Conservation (phyloP, 805 yeast genomes). For the Candida oleophila region DNA sequence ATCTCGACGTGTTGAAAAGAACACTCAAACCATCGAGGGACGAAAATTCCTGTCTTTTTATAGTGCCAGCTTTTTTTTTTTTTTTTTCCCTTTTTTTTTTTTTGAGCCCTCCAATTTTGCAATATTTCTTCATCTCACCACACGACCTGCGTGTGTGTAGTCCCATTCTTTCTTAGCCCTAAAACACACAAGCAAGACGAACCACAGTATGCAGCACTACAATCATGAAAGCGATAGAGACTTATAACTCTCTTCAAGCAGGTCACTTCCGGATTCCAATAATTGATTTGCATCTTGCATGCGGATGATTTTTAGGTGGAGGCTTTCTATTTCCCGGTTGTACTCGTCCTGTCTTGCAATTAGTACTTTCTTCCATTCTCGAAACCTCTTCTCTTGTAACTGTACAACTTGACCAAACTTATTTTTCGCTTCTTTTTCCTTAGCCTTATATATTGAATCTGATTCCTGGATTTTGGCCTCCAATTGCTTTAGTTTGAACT, state of each 20-base stretch:
- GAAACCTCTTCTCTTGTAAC: slow-evolving; percentile 55
- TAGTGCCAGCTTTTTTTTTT: not conserved
- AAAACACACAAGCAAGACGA: too few species aligned
- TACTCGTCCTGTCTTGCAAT: slow-evolving; percentile 53
- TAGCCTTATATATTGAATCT: slow-evolving; percentile 47
- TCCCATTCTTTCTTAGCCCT: not conserved
- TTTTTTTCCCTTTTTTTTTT: not conserved
- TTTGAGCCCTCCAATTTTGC: not conserved
- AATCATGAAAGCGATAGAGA: not conserved
- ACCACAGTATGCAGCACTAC: too few species aligned
- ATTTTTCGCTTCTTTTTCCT: slow-evolving; percentile 42
- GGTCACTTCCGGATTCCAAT: slow-evolving; percentile 2
- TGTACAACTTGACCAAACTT: slow-evolving; percentile 43
- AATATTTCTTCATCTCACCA: not conserved
- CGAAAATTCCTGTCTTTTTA: not conserved
- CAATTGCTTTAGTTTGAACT: slow-evolving; percentile 32
- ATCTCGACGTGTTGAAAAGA: not conserved
- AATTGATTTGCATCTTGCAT: slow-evolving; percentile 29
- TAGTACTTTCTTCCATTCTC: slow-evolving; percentile 60
- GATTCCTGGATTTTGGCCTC: slow-evolving; percentile 40
- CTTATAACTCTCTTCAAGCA: not conserved
- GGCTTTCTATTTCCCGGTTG: slow-evolving; percentile 51
- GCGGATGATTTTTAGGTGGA: slow-evolving; percentile 33
- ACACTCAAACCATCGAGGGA: not conserved
- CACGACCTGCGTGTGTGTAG: slow-evolving; percentile 1